Evolutionary conservation across 768 basidiomycete species (phyloP), one percentile per base, ranked within the genome.

Genomic region (Postia placenta): DNA sequence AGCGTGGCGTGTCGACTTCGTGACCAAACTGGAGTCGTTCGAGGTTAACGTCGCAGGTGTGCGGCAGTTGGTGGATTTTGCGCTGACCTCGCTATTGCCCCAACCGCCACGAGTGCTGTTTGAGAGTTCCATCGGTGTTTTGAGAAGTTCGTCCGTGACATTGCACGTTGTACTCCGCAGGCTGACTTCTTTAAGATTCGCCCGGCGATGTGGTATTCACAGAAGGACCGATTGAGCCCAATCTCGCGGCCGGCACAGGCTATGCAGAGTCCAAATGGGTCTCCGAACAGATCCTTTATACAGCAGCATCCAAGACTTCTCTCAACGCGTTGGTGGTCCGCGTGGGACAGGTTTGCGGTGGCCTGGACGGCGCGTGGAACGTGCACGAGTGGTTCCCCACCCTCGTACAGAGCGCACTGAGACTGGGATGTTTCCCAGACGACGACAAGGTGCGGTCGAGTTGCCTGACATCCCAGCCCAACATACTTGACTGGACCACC

Each of bases 281-380:
- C 6, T 61, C 65, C 1, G 75, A 76, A 52, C 51, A 60, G 6
- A 62, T 74, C 27, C 54, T 74, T 7, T 43, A 57, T 20, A 48
- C 37, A 1, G 73, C 69, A 1, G 55, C 59, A 2, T 48, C 63
- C 20, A 19, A 30, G 11, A 68, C 69, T 0, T 28, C 56, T 0
- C 52, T 75, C 4, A 49, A 50, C 2, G 51, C 67, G 1, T 45
- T 68, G 15, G 62, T 69, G 6, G 67, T 75, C 1, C 69, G 75
- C 4, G 60, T 73, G 17, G 75, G 74, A 1, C 75, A 76, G 59
- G 54, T 76, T 2, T 61, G 62, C 20, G 75, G 75, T 3, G 64
- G 59, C 7, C 19, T 37, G 9, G 71, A 69, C 47, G 74, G 75
- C 0, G 54, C 55, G 14, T 77, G 75, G 75, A 73, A 68, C 49